A percentile compares a stretch with the other conserved stretches of the same genome.
Evolutionary conservation across 73 alveolate species (phyloP).

Genomic region (Paramecium bursaria): DNA sequence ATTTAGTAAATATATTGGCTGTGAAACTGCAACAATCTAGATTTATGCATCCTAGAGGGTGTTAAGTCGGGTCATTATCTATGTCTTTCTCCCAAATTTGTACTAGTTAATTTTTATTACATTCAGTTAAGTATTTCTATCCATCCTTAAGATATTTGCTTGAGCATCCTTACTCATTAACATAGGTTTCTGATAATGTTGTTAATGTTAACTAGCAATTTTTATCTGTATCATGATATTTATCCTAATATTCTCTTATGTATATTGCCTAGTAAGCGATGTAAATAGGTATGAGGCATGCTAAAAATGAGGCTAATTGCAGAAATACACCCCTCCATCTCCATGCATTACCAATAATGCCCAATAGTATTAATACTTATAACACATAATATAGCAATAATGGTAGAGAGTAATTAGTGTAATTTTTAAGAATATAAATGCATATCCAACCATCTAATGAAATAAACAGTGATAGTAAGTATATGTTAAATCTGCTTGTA

Average conservation of each 20-base stretch:
- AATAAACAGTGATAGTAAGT: slow-evolving; percentile 8
- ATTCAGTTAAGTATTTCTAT: neutral
- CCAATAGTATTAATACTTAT: slow-evolving; percentile 1
- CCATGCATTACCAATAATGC: slow-evolving; percentile 27
- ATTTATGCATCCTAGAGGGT: slow-evolving; percentile 51
- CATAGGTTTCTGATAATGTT: slow-evolving; percentile 9
- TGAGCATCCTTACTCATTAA: neutral
- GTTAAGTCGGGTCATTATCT: slow-evolving; percentile 36
- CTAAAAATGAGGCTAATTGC: slow-evolving; percentile 19
- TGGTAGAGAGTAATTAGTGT: neutral
- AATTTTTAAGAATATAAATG: neutral
- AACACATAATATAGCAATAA: neutral
- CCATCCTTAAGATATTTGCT: slow-evolving; percentile 6
- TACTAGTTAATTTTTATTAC: slow-evolving; percentile 7
- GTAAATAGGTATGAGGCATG: neutral
- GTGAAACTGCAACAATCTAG: slow-evolving; percentile 23
- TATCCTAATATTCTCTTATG: slow-evolving; percentile 41
- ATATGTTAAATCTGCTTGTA: slow-evolving; percentile 42
- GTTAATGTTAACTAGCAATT: slow-evolving; percentile 13
- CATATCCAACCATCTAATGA: slow-evolving; percentile 23
- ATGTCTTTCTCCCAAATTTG: slow-evolving; percentile 11
- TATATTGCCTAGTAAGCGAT: slow-evolving; percentile 28
- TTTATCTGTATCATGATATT: neutral
- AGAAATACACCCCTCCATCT: slow-evolving; percentile 14
- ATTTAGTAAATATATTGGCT: slow-evolving; percentile 18